A percentile compares a stretch with the other conserved stretches of the same genome.
phyloP scores from a whole-genome alignment of 2,329 filamentous ascomycete species.

The Fusarium robinianum region DNA sequence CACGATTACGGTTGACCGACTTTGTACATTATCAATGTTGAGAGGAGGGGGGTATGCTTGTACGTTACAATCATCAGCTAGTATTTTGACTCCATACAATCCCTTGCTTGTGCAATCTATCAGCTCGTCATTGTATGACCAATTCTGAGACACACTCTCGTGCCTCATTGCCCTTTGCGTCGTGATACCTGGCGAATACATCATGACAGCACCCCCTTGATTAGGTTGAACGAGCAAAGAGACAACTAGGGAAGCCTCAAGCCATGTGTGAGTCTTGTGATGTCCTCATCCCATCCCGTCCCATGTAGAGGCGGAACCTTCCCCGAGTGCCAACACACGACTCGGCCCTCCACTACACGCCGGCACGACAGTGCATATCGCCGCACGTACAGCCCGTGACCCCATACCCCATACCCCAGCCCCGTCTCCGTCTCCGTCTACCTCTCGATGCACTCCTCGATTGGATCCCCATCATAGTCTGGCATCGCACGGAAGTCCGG shows the following conservation, averaged over 20 bases:
- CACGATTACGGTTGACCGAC: no score
- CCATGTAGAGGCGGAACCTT: no score
- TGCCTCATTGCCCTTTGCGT: slow-evolving; percentile 10
- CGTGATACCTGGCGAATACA: slow-evolving; percentile 11
- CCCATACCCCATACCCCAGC: slow-evolving; percentile 10
- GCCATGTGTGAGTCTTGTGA: neutral
- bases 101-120: neutral
- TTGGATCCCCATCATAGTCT: slow-evolving; percentile 41
- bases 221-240: slow-evolving; percentile 15
- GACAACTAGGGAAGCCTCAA: slow-evolving; percentile 15
- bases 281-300: slow-evolving; percentile 17
- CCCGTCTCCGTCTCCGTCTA: slow-evolving; percentile 6
- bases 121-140: no score
- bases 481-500: slow-evolving; percentile 43
- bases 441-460: slow-evolving; percentile 35
- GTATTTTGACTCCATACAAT: slow-evolving; percentile 6
- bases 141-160: no score
- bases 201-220: neutral
- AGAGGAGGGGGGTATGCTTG: no score
- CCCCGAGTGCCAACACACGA: slow-evolving; percentile 15
- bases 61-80: no score
- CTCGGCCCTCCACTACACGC: no score
- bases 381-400: slow-evolving; percentile 22
- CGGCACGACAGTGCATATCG: no score
- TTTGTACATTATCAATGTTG: neutral